These are phyloP conservation scores for Allantophomopsis cytisporea DNA, from an alignment of 2,329 filamentous ascomycete genomes.

Conservation along the genomic window DNA sequence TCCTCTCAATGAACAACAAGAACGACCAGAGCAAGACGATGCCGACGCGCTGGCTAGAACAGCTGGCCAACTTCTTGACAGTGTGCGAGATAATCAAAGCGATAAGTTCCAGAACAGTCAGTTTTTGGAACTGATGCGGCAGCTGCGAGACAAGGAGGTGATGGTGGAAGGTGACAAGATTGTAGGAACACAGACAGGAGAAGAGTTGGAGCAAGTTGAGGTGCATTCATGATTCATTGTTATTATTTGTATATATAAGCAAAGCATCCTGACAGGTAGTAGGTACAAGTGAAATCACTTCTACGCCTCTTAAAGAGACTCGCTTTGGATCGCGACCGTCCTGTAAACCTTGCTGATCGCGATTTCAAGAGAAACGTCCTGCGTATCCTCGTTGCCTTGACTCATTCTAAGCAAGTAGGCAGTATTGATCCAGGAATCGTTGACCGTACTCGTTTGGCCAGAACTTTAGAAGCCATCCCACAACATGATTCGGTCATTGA, in stretches of 20 bases:
- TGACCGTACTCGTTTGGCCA: too few species aligned
- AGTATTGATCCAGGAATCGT: too few species aligned
- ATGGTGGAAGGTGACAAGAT: slow-evolving; percentile 56
- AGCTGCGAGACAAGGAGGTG: slow-evolving; percentile 56
- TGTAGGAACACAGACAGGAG: background rate
- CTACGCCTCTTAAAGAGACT: background rate
- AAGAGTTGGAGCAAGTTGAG: background rate
- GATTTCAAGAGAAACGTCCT: too few species aligned
- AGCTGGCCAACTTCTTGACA: slow-evolving; percentile 56
- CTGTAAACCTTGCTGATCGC: background rate
- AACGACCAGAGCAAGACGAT: slow-evolving; percentile 18
- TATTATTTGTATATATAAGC: background rate
- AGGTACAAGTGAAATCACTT: background rate
- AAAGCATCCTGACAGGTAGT: background rate
- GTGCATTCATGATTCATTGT: background rate
- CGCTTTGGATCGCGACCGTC: background rate
- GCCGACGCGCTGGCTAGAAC: slow-evolving; percentile 56
- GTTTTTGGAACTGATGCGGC: slow-evolving; percentile 66
- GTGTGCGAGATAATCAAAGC: slow-evolving; percentile 53
- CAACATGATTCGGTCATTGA: too few species aligned
- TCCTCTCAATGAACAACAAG: slow-evolving; percentile 10
- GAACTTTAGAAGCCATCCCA: too few species aligned
- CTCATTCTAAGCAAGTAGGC: too few species aligned
- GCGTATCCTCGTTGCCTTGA: too few species aligned
- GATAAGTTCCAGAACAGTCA: slow-evolving; percentile 68